Percentiles rank a stretch among this genome's conserved stretches.
phyloP scores from a whole-genome alignment of 2,329 filamentous ascomycete genomes.

The Thyridium curvatum region DNA sequence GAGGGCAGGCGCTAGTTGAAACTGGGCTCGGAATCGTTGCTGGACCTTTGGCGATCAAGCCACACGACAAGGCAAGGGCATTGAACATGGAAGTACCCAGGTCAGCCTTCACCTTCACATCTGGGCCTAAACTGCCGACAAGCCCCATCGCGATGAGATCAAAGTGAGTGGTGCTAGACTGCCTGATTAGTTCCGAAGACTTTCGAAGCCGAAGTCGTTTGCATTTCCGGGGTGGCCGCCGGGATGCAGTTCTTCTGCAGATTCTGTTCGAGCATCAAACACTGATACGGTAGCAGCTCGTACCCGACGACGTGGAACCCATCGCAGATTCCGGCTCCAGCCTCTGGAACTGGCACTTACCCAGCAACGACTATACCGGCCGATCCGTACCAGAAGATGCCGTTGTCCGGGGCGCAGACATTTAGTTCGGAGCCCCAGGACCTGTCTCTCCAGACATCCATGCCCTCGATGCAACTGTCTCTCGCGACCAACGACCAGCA shows the following conservation, averaged over 20 bases:
- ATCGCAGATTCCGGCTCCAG: slow-evolving; percentile 40
- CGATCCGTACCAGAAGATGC: slow-evolving; percentile 48
- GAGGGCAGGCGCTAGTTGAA: slow-evolving; percentile 69
- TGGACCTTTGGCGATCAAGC: slow-evolving; percentile 47
- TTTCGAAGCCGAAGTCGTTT: no score
- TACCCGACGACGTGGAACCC: slow-evolving; percentile 51
- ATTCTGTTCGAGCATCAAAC: slow-evolving; percentile 1
- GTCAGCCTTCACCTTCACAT: slow-evolving; percentile 51
- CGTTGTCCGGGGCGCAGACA: slow-evolving; percentile 38
- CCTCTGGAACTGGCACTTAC: slow-evolving; percentile 31
- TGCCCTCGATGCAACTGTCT: slow-evolving; percentile 48
- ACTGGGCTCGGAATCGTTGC: slow-evolving; percentile 55
- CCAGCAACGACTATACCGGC: slow-evolving; percentile 43
- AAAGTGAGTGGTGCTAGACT: slow-evolving; percentile 54
- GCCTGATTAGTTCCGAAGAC: no score
- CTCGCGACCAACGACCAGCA: slow-evolving; percentile 40
- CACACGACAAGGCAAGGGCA: slow-evolving; percentile 46
- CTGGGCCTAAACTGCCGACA: slow-evolving; percentile 45
- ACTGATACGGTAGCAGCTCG: slow-evolving; percentile 36
- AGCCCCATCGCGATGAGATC: slow-evolving; percentile 50
- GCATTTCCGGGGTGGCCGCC: no score
- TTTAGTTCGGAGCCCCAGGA: slow-evolving; percentile 48
- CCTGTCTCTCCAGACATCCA: slow-evolving; percentile 43
- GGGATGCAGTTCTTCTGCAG: no score
- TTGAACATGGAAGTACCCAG: slow-evolving; percentile 50